Evolutionary conservation across 257 asterid species (phyloP).

Genomic region (Verbena officinalis): DNA sequence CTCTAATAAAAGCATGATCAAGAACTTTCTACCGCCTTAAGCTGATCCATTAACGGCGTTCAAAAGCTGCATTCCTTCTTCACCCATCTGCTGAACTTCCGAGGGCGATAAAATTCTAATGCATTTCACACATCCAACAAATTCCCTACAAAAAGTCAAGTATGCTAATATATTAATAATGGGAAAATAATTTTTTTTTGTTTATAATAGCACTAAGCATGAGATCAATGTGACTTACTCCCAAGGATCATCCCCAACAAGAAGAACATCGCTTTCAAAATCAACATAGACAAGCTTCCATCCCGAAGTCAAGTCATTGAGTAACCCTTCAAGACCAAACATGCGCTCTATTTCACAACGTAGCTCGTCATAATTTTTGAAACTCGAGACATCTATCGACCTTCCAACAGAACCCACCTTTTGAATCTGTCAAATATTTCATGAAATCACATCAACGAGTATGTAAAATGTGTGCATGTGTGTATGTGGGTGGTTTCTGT

Average conservation of each 20-base stretch:
- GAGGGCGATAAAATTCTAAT: constrained; percentile 78
- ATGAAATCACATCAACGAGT: background rate
- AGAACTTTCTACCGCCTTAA: constrained; percentile 14
- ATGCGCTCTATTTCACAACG: constrained; percentile 73
- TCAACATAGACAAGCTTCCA: constrained; percentile 92
- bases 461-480: too few relatives aligned
- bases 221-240: constrained; percentile 52
- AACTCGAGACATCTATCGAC: constrained; percentile 77
- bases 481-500: too few relatives aligned
- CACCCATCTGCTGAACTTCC: constrained; percentile 93
- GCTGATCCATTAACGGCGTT: constrained; percentile 44
- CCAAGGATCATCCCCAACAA: constrained; percentile 95
- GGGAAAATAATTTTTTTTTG: background rate
- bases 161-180: background rate
- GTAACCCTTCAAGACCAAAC: constrained; percentile 84
- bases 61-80: constrained; percentile 85
- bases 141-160: constrained; percentile 54
- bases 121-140: constrained; percentile 81
- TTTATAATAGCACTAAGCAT: background rate
- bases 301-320: constrained; percentile 70
- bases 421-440: constrained; percentile 57
- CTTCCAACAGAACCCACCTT: constrained; percentile 92
- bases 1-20: background rate
- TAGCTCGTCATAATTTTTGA: constrained; percentile 66
- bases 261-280: constrained; percentile 78